A percentile compares a stretch with the other conserved stretches of the same genome.
Conservation (phyloP, 176 grass and related monocot genomes). For the Hsuehochloa calcarea region DNA sequence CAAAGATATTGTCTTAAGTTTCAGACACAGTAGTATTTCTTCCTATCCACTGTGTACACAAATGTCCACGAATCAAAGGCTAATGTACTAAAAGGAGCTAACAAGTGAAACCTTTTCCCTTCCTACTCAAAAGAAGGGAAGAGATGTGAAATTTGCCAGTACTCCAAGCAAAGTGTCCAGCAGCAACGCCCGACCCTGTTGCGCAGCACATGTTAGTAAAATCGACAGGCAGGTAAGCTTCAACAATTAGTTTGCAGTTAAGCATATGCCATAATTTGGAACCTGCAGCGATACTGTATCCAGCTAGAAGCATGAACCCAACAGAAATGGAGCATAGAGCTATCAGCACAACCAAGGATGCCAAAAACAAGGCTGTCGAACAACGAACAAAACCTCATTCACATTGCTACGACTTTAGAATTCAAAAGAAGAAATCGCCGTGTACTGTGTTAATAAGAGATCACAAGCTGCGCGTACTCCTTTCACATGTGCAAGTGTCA, state of each 20-base stretch:
- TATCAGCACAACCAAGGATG: background rate
- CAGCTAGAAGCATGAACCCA: background rate
- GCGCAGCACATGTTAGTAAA: background rate
- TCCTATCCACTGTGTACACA: background rate
- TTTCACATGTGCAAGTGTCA: slow-evolving; percentile 28
- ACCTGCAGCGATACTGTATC: background rate
- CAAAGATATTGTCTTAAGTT: background rate
- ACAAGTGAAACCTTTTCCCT: background rate
- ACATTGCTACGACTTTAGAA: slow-evolving; percentile 16
- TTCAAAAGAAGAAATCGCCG: slow-evolving; percentile 17
- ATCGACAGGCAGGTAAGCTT: background rate
- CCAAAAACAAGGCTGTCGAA: background rate
- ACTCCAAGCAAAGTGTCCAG: background rate
- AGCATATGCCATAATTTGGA: background rate
- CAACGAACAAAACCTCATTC: slow-evolving; percentile 37
- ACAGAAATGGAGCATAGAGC: background rate
- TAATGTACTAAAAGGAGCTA: background rate
- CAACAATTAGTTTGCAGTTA: background rate
- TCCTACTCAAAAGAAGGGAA: background rate
- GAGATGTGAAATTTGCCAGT: background rate
- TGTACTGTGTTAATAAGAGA: background rate
- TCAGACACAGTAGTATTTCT: background rate
- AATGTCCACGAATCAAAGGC: background rate
- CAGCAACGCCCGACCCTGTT: background rate
- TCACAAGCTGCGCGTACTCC: slow-evolving; percentile 9